Percentiles rank a stretch among this genome's conserved stretches.
Evolutionary conservation across 2,329 filamentous ascomycete genomes (phyloP).

Genomic region (Colletotrichum liaoningense): DNA sequence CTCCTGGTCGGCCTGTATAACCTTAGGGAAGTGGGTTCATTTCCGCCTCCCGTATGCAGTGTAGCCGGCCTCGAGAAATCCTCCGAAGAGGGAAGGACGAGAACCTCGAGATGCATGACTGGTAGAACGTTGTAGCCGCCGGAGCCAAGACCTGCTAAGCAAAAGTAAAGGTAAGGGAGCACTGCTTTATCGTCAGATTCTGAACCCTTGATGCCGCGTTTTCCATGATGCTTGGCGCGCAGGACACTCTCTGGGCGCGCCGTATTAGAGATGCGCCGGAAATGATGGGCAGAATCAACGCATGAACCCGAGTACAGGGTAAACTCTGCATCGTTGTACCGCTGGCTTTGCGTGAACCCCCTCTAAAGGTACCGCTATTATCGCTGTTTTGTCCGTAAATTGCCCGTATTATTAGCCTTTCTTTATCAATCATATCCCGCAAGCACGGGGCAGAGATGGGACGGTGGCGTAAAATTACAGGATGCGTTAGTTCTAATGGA

Average conservation of each 20-base stretch:
- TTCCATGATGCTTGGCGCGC: conserved; percentile 9
- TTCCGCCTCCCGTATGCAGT: not conserved
- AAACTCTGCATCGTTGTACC: not conserved
- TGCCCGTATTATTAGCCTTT: not conserved
- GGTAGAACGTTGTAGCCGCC: not conserved
- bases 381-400: not conserved
- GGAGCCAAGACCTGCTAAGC: conserved; percentile 14
- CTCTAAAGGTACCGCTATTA: not conserved
- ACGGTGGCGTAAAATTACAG: not conserved
- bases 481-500: not conserved
- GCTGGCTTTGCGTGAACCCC: not conserved
- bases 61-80: not conserved
- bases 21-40: not conserved
- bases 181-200: conserved; percentile 6
- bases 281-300: not conserved
- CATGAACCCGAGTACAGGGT: not conserved
- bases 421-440: not conserved
- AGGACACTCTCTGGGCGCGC: not conserved
- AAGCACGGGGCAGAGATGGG: not conserved
- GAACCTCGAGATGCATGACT: not conserved
- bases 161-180: conserved; percentile 7
- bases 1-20: not conserved
- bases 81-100: not conserved
- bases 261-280: not conserved
- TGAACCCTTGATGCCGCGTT: conserved; percentile 12